A percentile compares a stretch with the other conserved stretches of the same genome.
These are phyloP conservation scores for Chlamydomonas sp. DNA, from an alignment of 139 green algal genomes.

Conservation along the genomic window DNA sequence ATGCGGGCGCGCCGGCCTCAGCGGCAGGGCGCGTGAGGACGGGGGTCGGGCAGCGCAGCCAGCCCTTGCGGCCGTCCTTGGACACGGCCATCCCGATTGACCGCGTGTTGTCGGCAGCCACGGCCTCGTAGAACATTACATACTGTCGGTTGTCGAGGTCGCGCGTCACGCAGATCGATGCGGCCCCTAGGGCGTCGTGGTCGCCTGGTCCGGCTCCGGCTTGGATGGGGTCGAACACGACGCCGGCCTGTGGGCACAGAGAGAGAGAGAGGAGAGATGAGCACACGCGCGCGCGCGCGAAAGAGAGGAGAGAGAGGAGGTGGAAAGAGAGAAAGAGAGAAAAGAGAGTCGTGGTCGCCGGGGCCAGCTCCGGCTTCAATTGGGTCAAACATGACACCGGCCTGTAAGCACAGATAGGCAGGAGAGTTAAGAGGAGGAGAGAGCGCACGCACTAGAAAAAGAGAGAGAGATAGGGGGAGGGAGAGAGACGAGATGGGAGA, in stretches of 20 bases:
- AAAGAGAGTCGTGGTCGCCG: too few relatives aligned
- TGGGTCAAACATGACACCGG: constrained; percentile 44
- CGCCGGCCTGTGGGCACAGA: too few relatives aligned
- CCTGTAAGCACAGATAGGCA: too few relatives aligned
- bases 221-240: constrained; percentile 4
- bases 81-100: constrained; percentile 61
- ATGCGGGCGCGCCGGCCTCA: constrained; percentile 21
- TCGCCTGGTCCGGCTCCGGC: constrained; percentile 15
- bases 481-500: too few relatives aligned
- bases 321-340: too few relatives aligned
- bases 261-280: too few relatives aligned
- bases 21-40: constrained; percentile 12
- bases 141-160: constrained; percentile 68
- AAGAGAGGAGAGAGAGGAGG: too few relatives aligned
- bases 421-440: too few relatives aligned
- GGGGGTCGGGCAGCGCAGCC: constrained; percentile 38
- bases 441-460: too few relatives aligned
- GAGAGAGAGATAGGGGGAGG: too few relatives aligned
- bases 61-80: constrained; percentile 51
- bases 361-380: constrained; percentile 14
- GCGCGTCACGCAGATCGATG: constrained; percentile 22
- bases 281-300: too few relatives aligned
- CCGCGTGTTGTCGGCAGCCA: constrained; percentile 51
- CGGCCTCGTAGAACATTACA: constrained; percentile 88
- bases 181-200: constrained; percentile 56